These are phyloP conservation scores for Galeopsis tetrahit DNA, from an alignment of 257 asterid species.

Conservation along the genomic window DNA sequence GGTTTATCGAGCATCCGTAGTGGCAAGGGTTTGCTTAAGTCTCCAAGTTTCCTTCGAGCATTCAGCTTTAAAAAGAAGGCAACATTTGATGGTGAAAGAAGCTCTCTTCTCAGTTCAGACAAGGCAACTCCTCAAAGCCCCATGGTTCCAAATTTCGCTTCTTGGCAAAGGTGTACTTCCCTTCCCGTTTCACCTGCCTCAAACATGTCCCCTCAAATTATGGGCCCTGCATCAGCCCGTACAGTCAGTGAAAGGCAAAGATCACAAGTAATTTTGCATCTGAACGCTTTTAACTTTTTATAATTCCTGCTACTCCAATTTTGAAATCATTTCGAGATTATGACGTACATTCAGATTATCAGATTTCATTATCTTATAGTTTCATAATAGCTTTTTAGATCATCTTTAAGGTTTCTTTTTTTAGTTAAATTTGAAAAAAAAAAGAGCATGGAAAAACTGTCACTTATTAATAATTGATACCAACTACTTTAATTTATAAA, in stretches of 20 bases:
- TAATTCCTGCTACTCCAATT: neutral
- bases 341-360: neutral
- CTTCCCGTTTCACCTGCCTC: constrained; percentile 82
- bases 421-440: neutral
- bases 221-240: constrained; percentile 56
- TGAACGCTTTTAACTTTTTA: neutral
- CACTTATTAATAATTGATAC: neutral
- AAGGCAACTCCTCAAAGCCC: constrained; percentile 64
- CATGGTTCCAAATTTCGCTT: constrained; percentile 40
- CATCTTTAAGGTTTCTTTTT: neutral
- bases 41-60: constrained; percentile 63
- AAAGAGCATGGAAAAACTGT: constrained; percentile 2
- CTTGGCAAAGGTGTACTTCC: constrained; percentile 74
- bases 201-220: constrained; percentile 55
- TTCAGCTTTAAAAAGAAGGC: constrained; percentile 68
- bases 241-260: constrained; percentile 56
- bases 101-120: constrained; percentile 67
- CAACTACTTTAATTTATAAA: neutral
- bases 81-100: constrained; percentile 59
- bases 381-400: neutral
- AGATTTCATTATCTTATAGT: neutral
- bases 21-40: constrained; percentile 48
- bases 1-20: constrained; percentile 47
- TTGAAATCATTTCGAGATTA: neutral
- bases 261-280: constrained; percentile 52